Evolutionary conservation across 2,329 filamentous ascomycete species (phyloP), one percentile per base, ranked within the genome.

Genomic region (Sphaerulina musiva): DNA sequence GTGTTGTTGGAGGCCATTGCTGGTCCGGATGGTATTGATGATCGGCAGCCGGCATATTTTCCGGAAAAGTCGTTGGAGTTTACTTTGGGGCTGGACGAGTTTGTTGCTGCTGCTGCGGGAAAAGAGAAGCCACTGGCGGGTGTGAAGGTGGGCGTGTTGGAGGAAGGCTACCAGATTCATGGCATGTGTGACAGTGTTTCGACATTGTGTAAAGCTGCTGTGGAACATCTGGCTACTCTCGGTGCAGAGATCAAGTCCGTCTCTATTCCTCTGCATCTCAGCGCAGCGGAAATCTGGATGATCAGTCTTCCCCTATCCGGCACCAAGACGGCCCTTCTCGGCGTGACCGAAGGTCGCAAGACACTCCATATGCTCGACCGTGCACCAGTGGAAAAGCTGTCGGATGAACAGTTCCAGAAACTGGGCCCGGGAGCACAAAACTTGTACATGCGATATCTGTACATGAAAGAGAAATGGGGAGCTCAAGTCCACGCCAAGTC

Each of bases 1-100:
- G 38, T 70, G 1, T 58, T 77, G 14, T 66, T 79, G 4, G 65
- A 73, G 50, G 72, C 70, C 0, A 69, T 80, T 38, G 73, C 76
- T 3, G 78, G 78, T 1, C 71, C 70, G 45, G 77, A 80, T 60
- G 74, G 75, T 10, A 69, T 78, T n/a, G 78, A 80, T 59, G 55
- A 59, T 44, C 31, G 62, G 17, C 56, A 63, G 40, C 57, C 59
- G 5, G 41, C 44, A 12, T 57, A 41, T 43, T 42, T 67, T 66
- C 29, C 70, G 64, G 58, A 69, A 4, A 47, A 6, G 64, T 68
- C 55, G 45, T 56, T 48, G 4, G 42, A 57, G 5, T 59, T 53
- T 43, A 54, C 49, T 6, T 68, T 71, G 1, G 72, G 72, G 0
- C 63, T 75, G 14, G 62, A 51, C 51, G 23, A 17, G 2, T 55